Evolutionary conservation across 768 basidiomycete genomes (phyloP), one percentile per base, ranked within the genome.

Genomic region (Clathrus columnatus): DNA sequence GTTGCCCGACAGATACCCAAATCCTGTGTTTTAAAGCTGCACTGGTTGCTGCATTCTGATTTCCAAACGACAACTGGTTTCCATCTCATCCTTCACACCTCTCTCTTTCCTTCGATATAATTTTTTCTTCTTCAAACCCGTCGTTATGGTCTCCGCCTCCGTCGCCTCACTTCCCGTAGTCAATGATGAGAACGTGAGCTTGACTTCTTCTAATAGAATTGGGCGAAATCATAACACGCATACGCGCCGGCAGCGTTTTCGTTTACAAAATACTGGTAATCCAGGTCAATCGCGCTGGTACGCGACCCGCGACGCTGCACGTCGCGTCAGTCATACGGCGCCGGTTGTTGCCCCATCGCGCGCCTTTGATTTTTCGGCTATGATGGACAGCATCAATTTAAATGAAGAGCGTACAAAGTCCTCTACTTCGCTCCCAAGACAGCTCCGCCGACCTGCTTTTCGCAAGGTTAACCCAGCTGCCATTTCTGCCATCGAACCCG

Each of bases 361-460:
- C 21, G 51, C 18, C 20, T 17, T 44, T 43, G 51, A 41, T 24
- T 20, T 47, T 6, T 28, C 43, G 17, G 26, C 20, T 14, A 43
- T 43, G 51, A 36, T 36, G 36, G 41, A 54, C 18, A 20, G 30
- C 16, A 18, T 48, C 23, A 44, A 48, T 18, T 20, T 47, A 1
- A 48, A 18, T 43, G 51, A 52, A 21, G 20, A 54, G 16, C 46
- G 45, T 21, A 14, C 54, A 14, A 48, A 45, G n/a, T 30, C n/a
- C n/a, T n/a, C 42, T 14, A 14, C 41, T 2, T 26, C 43, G 41
- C 79, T 89, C 21, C 87, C 87, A 17, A 79, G 85, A 54, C 80
- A 73, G 32, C 81, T 90, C 50, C 72, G 77, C 28, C 79, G 85
- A 8, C 85, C 87, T 5, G 68, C 74, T 1, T 83, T 79, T 60